Percentiles rank a stretch among this genome's conserved stretches.
Conservation (phyloP, 106 monocot species). For the Apostasia ramifera region DNA sequence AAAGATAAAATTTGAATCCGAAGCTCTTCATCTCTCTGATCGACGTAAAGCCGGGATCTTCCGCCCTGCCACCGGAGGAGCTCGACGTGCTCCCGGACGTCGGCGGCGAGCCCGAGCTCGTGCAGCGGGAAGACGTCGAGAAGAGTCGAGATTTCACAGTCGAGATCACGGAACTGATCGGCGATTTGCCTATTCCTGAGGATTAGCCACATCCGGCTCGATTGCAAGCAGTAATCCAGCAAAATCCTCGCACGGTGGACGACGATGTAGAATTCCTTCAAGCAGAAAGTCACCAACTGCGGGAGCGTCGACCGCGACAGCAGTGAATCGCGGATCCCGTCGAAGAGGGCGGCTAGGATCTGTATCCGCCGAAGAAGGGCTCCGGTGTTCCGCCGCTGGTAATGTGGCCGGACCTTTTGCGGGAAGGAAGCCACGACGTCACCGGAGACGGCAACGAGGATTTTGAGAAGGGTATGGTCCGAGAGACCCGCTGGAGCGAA, state of each 20-base stretch:
- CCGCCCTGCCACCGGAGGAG: slow-evolving; percentile 36
- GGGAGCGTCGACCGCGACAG: slow-evolving; percentile 4
- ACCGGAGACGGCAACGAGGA: slow-evolving; percentile 22
- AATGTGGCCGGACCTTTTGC: background rate
- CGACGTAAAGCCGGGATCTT: slow-evolving; percentile 17
- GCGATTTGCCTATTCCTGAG: slow-evolving; percentile 39
- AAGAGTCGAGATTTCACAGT: slow-evolving; percentile 56
- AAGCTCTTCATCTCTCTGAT: slow-evolving; percentile 36
- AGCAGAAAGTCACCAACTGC: slow-evolving; percentile 40
- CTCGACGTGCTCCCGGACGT: slow-evolving; percentile 46
- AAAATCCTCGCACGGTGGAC: slow-evolving; percentile 51
- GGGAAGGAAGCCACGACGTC: slow-evolving; percentile 19
- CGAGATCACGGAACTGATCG: slow-evolving; percentile 61
- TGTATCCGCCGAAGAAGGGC: slow-evolving; percentile 32
- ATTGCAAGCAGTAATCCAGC: slow-evolving; percentile 61
- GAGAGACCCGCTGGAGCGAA: slow-evolving; percentile 45
- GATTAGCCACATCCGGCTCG: slow-evolving; percentile 57
- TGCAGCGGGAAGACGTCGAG: slow-evolving; percentile 74
- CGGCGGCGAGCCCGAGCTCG: slow-evolving; percentile 26
- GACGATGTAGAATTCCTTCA: slow-evolving; percentile 79
- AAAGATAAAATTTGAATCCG: slow-evolving; percentile 32
- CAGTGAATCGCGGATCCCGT: slow-evolving; percentile 19
- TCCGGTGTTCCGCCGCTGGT: slow-evolving; percentile 40
- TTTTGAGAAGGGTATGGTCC: slow-evolving; percentile 31
- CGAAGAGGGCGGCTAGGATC: slow-evolving; percentile 45